Evolutionary conservation across 192 early-diverging fungal species (phyloP), one percentile per base, ranked within the genome.

Genomic region (Entophlyctis luteolus): DNA sequence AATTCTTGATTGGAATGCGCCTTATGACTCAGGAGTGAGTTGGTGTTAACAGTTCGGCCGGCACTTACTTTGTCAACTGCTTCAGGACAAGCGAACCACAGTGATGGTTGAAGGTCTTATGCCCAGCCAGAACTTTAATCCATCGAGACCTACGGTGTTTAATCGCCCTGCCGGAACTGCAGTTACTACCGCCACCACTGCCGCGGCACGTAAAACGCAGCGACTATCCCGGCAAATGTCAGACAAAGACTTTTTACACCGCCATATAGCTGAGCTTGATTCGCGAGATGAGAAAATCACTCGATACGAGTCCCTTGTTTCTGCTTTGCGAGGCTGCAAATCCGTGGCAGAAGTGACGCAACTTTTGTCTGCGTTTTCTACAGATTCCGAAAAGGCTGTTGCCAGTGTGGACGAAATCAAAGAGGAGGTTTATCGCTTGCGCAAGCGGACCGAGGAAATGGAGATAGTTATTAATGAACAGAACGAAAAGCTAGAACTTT

Each of bases 401-500:
- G 28, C 66, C 14, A 38, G 39, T 32, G 45, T 60, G 25, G 59
- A 68, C 22, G 75, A 73, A 63, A 58, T 74, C 33, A 70, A 75
- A 4, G 67, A 62, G 0, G 81, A 84, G 48, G 67, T 80, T 0
- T 75, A 75, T 42, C 72, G 67, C 16, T 65, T 79, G 2, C 28
- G 68, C 35, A 72, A 75, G 62, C 68, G 68, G 18, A 84, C 76
- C 22, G 71, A 79, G 2, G 80, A 84, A 46, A 72, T 86, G 12
- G 82, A 86, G 47, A 78, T 83, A 53, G 74, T 83, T 2, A 69
- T 77, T 20, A 57, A 56, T 27, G 79, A 81, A 25, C 74, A 76
- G 34, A 75, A 76, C 48, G 72, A 77, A 32, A 73, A 78, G 54
- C 38, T 78, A n/a, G 80, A 82, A 74, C 71, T 62, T n/a, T 31